Percentiles rank a stretch among this genome's conserved stretches.
Evolutionary conservation across 345 rosid species (phyloP).

Genomic region (Eucalyptus lansdowneana): DNA sequence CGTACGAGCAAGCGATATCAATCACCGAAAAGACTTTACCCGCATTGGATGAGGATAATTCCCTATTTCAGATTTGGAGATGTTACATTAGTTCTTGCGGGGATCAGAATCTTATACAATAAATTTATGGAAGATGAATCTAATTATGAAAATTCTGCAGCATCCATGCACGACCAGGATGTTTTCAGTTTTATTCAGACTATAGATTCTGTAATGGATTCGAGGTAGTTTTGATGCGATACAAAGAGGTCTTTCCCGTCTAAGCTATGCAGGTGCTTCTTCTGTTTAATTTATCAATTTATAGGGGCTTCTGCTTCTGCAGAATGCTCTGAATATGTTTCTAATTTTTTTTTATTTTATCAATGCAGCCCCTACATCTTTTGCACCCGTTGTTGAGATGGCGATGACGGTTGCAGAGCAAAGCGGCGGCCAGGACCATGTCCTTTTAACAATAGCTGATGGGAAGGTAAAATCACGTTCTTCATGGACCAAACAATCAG

Average conservation of each 20-base stretch:
- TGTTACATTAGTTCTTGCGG: conserved; percentile 10
- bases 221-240: background rate
- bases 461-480: conserved; percentile 49
- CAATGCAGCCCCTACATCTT: conserved; percentile 73
- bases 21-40: conserved; percentile 69
- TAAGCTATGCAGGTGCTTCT: background rate
- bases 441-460: conserved; percentile 75
- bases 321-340: background rate
- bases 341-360: background rate
- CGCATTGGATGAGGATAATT: conserved; percentile 70
- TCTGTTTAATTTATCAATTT: background rate
- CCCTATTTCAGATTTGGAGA: conserved; percentile 73
- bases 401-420: conserved; percentile 72
- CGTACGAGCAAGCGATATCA: conserved; percentile 70
- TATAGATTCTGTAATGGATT: background rate
- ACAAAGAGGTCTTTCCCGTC: background rate
- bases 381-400: conserved; percentile 77
- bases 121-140: background rate
- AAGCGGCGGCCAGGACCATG: conserved; percentile 83
- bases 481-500: background rate
- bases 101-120: background rate
- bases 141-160: background rate
- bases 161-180: background rate
- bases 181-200: background rate
- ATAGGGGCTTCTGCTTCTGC: background rate